A percentile compares a stretch with the other conserved stretches of the same genome.
Conservation (phyloP, 306 rosid species). For the Quercus engelmannii region DNA sequence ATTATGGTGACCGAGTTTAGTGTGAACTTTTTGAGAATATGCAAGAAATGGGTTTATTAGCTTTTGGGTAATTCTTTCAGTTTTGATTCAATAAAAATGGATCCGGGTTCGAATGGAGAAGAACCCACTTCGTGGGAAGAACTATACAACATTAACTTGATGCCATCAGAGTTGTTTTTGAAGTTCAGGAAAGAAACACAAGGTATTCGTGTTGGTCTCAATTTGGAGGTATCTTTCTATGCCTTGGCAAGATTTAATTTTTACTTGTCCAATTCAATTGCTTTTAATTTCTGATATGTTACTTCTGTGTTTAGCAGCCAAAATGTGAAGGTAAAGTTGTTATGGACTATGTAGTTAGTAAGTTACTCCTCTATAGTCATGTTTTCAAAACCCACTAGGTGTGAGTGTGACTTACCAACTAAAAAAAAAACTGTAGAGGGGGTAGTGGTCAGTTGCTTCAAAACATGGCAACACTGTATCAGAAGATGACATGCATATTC, state of each 20-base stretch:
- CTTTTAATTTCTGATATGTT: not conserved
- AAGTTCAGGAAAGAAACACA: constrained; percentile 81
- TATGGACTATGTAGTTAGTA: not conserved
- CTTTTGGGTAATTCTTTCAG: constrained; percentile 17
- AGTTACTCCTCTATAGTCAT: not conserved
- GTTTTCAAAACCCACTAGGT: too few relatives aligned
- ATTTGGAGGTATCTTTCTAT: constrained; percentile 61
- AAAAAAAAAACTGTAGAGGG: too few relatives aligned
- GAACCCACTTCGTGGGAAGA: constrained; percentile 80
- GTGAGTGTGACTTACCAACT: too few relatives aligned
- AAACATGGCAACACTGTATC: not conserved
- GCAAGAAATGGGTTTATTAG: not conserved
- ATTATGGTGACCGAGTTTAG: not conserved
- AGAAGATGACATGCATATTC: not conserved
- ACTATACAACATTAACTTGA: constrained; percentile 54
- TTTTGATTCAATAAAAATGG: constrained; percentile 31
- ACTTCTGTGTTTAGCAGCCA: not conserved
- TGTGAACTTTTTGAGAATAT: not conserved
- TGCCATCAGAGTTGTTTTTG: constrained; percentile 76
- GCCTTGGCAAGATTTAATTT: not conserved
- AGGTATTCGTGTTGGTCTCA: constrained; percentile 78
- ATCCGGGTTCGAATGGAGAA: constrained; percentile 43
- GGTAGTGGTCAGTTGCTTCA: not conserved
- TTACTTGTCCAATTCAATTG: not conserved
- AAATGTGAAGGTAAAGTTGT: not conserved